A percentile compares a stretch with the other conserved stretches of the same genome.
These are phyloP conservation scores for Didymosphaeria variabile DNA, from an alignment of 2,329 filamentous ascomycete genomes.

Conservation along the genomic window DNA sequence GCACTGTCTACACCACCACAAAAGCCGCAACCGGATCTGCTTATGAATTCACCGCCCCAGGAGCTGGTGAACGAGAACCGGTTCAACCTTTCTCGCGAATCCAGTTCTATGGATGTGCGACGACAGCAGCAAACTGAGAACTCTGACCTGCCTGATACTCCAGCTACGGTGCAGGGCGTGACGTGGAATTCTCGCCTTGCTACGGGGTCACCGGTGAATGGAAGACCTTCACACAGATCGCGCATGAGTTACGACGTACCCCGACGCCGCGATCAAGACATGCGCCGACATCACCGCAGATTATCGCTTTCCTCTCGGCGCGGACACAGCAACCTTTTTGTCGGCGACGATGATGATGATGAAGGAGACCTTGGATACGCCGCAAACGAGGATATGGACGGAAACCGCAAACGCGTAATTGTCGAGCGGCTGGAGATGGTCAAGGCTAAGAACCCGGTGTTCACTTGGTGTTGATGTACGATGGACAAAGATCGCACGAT, in stretches of 20 bases:
- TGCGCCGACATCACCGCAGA: constrained; percentile 49
- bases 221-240: constrained; percentile 38
- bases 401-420: constrained; percentile 90
- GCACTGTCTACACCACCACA: constrained; percentile 67
- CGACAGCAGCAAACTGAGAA: constrained; percentile 24
- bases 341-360: constrained; percentile 74
- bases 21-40: constrained; percentile 68
- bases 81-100: constrained; percentile 59
- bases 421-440: constrained; percentile 95
- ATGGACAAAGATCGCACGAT: background rate
- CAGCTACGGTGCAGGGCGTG: constrained; percentile 46
- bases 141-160: constrained; percentile 36
- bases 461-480: constrained; percentile 83
- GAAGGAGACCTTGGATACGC: constrained; percentile 96
- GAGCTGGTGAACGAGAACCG: constrained; percentile 52
- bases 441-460: constrained; percentile 93
- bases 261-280: constrained; percentile 37
- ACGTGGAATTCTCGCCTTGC: constrained; percentile 36
- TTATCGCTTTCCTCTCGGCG: constrained; percentile 52
- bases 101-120: constrained; percentile 53
- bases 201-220: constrained; percentile 24
- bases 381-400: constrained; percentile 92
- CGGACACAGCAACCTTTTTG: constrained; percentile 40
- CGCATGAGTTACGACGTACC: constrained; percentile 55
- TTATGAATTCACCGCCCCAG: constrained; percentile 68